Conservation (phyloP, 352 stramenopile genomes). For the Globisporangium alternatum region DNA sequence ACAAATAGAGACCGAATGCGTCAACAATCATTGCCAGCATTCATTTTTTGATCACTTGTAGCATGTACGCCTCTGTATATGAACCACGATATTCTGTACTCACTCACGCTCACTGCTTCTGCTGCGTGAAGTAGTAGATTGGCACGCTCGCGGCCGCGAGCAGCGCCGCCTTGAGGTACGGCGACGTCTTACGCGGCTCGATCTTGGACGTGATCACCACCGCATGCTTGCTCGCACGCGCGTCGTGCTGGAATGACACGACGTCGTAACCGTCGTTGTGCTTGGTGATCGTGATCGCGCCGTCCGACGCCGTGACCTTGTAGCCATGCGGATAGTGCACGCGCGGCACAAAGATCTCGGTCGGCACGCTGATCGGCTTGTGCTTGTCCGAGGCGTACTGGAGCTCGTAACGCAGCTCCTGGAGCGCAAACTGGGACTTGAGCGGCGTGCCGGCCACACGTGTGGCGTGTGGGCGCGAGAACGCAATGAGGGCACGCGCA, state of each 20-base stretch:
- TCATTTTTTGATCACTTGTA: not conserved
- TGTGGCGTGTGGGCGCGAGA: constrained; percentile 61
- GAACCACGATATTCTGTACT: not conserved
- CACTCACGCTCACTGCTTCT: not conserved
- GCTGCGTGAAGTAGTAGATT: constrained; percentile 11
- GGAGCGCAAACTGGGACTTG: constrained; percentile 52
- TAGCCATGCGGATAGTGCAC: constrained; percentile 73
- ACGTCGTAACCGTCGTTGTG: constrained; percentile 57
- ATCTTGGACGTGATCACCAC: constrained; percentile 41
- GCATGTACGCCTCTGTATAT: constrained; percentile 3
- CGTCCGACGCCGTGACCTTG: constrained; percentile 53
- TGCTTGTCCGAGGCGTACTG: constrained; percentile 36
- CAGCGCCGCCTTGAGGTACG: constrained; percentile 14
- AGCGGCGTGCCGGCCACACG: constrained; percentile 60
- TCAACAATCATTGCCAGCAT: not conserved
- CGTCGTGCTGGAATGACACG: constrained; percentile 49
- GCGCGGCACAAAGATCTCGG: constrained; percentile 70
- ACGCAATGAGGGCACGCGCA: constrained; percentile 49
- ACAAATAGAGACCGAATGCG: not conserved
- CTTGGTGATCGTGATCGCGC: constrained; percentile 35
- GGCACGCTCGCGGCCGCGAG: constrained; percentile 14
- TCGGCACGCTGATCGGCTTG: constrained; percentile 24
- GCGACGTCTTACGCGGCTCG: constrained; percentile 13
- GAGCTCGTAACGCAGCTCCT: constrained; percentile 54
- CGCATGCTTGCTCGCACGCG: constrained; percentile 22